Base-by-base conservation (phyloP, 1,139 yeast genomes). In the Yamadazyma friedrichii region DNA sequence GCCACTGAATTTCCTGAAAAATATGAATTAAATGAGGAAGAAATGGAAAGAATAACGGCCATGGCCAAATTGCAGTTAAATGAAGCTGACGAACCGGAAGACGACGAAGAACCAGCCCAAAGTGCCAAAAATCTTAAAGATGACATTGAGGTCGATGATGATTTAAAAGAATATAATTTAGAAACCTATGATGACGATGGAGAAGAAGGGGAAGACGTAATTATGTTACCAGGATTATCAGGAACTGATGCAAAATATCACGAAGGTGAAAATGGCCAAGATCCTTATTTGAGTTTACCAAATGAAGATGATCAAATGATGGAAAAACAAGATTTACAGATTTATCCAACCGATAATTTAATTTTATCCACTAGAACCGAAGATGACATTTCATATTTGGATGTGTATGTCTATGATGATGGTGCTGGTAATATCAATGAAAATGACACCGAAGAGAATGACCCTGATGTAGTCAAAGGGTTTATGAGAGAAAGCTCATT, bases 351-450 rank as follows among this genome's bases (percentile, higher is more conserved):
- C 2, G 99, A 93, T 63, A 91, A 89, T 60, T 67, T 93, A 67
- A 80, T 93, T 30, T 73, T 93, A 52, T 91, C 96, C 10, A 85
- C 98, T 1, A 83, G 96, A 68, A 94, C 99, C 2, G 98, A 93
- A 59, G 98, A 93, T 61, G 98, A 93, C 41, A 76, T 93, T 35
- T 89, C 97, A 11, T 87, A 85, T 58, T 72, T 93, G 56, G 98
- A 93, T 56, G 94, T 93, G 2, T 91, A 91, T 56, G 88, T 94
- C 24, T 93, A 91, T 61, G 98, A 93, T 61, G 96, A 91, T 58
- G 95, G 95, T 58, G 91, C 93, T 15, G 93, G 91, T 25, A 87
- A 85, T 39, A 87, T 85, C 40, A 82, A 80, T 8, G 76, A 79
- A 9, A 80, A 81, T 36, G 80, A 74, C 46, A 88, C 80, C 46